phyloP scores from a whole-genome alignment of 2,329 filamentous ascomycete species.

The Didymella sp. region DNA sequence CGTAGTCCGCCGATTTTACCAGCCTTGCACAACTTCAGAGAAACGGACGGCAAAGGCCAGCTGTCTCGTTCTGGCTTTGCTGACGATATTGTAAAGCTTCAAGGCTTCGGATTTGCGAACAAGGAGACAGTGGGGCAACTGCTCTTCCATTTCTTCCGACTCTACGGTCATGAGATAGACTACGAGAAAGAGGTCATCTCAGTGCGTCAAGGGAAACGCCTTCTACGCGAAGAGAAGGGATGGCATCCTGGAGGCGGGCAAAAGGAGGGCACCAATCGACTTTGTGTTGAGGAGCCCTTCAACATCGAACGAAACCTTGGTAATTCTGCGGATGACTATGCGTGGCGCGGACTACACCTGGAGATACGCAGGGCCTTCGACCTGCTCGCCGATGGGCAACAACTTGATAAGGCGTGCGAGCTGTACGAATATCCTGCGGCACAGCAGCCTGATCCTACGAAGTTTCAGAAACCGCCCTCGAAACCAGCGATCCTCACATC shows the following conservation, averaged over 20 bases:
- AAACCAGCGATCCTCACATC: conserved; percentile 62
- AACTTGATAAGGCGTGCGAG: conserved; percentile 84
- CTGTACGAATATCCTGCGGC: conserved; percentile 84
- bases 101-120: conserved; percentile 78
- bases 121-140: conserved; percentile 82
- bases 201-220: conserved; percentile 77
- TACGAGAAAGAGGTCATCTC: conserved; percentile 86
- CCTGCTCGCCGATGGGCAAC: conserved; percentile 73
- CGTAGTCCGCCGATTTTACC: conserved; percentile 84
- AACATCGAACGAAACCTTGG: conserved; percentile 88
- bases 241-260: conserved; percentile 71
- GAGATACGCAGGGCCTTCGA: conserved; percentile 91
- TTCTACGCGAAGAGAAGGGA: conserved; percentile 84
- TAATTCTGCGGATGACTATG: conserved; percentile 95
- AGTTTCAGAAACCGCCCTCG: conserved; percentile 61
- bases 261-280: conserved; percentile 67
- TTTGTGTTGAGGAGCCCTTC: conserved; percentile 97
- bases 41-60: conserved; percentile 68
- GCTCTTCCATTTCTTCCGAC: conserved; percentile 94
- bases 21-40: conserved; percentile 77
- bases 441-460: conserved; percentile 64
- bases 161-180: conserved; percentile 92
- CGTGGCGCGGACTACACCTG: conserved; percentile 87
- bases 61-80: conserved; percentile 74
- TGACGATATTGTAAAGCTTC: conserved; percentile 79